Evolutionary conservation across 1,284 basidiomycete genomes (phyloP), one percentile per base, ranked within the genome.

Genomic region (Irpex sp.): DNA sequence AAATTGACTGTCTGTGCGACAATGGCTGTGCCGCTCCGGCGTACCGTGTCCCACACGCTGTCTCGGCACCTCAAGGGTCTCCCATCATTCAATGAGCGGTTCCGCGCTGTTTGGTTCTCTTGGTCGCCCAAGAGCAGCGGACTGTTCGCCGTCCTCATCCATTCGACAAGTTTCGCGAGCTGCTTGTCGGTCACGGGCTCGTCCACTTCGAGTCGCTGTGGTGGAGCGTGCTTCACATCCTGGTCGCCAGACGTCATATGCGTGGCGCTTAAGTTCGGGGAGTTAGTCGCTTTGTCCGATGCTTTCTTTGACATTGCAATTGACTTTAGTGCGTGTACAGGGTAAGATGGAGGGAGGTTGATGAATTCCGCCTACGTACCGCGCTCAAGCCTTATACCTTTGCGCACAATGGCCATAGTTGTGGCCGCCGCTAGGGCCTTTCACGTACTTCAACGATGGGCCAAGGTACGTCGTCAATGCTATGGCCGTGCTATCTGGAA

Each of bases 1-100:
- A 68, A 65, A 59, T 70, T 65, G 40, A 66, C 63, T 26, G 68
- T 70, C 44, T 67, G 63, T 57, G 66, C 69, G 13, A 69, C 58
- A 21, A 66, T 61, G 34, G 51, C 61, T 55, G 65, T 65, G 26
- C 66, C 62, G 58, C 62, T 64, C 52, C 57, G 31, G 36, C 64
- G 57, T 31, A 70, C 58, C 57, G 62, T 58, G 57, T 66, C 56
- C 68, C 67, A 67, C 63, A 68, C 61, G 51, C 64, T 62, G 5
- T n/a, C 19, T 44, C 60, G 52, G 60, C 40, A 64, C 57, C 51
- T 40, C 26, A 40, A 62, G 54, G 54, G 54, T 58, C 57, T 58
- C 57, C 57, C 57, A 58, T 58, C 57, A 58, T 37, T 15, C 40
- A 44, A 15, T 9, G 40, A 44, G 40, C 40, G 40, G 40, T 15